Evolutionary conservation across 2,329 filamentous ascomycete species (phyloP).

Genomic region (Colletotrichum trifolii): DNA sequence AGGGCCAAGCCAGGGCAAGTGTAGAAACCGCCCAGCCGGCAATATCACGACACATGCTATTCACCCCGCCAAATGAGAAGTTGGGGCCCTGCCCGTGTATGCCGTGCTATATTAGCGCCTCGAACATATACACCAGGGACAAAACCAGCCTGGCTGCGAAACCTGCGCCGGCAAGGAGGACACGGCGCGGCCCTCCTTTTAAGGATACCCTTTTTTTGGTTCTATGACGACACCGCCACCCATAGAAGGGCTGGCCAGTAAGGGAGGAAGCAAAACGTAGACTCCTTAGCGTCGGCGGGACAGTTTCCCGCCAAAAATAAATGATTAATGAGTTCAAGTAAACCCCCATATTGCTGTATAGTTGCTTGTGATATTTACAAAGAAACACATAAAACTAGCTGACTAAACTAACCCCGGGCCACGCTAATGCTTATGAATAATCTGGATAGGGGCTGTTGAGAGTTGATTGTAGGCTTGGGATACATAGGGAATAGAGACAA

Average conservation of each 20-base stretch:
- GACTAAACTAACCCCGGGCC: too few species aligned
- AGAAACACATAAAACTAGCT: too few species aligned
- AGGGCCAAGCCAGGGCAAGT: too few species aligned
- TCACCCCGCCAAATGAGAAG: neutral
- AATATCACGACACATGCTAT: too few species aligned
- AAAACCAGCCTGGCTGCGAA: constrained; percentile 38
- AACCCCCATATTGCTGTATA: fast-evolving
- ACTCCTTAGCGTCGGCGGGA: too few species aligned
- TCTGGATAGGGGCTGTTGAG: too few species aligned
- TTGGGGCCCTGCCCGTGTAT: neutral
- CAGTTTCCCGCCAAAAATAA: too few species aligned
- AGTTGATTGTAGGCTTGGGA: too few species aligned
- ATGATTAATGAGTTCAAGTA: too few species aligned
- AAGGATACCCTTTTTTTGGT: constrained; percentile 19
- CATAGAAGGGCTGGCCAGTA: neutral
- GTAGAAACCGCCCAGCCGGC: too few species aligned
- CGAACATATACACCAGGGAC: constrained; percentile 2
- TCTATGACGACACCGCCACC: constrained; percentile 19
- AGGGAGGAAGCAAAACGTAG: neutral
- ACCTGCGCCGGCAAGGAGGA: constrained; percentile 38
- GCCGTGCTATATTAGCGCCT: constrained; percentile 3
- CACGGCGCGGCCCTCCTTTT: constrained; percentile 33
- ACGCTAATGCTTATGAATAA: too few species aligned
- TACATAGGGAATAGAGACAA: too few species aligned
- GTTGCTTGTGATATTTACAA: fast-evolving